Conservation (phyloP, 345 rosid species). For the Brassica nigra region DNA sequence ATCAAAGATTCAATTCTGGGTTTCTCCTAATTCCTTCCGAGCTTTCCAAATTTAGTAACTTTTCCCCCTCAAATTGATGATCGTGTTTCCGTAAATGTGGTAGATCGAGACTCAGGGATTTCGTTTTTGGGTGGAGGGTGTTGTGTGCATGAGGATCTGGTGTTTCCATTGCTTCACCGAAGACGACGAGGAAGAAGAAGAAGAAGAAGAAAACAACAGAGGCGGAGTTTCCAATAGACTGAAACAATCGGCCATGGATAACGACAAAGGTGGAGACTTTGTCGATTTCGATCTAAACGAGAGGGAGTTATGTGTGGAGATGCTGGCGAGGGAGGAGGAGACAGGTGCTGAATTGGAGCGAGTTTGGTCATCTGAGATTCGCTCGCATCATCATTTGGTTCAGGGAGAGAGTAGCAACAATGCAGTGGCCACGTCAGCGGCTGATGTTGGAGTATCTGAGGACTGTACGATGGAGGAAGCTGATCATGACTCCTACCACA, state of each 20-base stretch:
- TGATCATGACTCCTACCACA: conserved; percentile 60
- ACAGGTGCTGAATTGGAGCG: conserved; percentile 34
- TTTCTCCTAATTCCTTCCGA: not conserved
- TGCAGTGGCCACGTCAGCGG: conserved; percentile 16
- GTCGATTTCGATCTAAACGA: conserved; percentile 42
- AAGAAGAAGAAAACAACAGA: conserved; percentile 43
- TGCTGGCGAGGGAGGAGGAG: conserved; percentile 36
- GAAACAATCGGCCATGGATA: conserved; percentile 43
- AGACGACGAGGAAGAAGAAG: conserved; percentile 24
- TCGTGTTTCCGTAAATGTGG: conserved; percentile 36
- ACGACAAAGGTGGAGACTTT: conserved; percentile 22
- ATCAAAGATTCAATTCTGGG: not conserved
- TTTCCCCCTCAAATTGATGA: conserved; percentile 15
- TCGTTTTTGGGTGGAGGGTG: conserved; percentile 17
- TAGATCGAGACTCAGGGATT: conserved; percentile 63
- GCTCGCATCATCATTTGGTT: conserved; percentile 16
- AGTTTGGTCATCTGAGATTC: conserved; percentile 31
- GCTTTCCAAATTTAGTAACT: conserved; percentile 21
- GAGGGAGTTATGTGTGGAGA: conserved; percentile 30
- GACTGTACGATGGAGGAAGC: conserved; percentile 39
- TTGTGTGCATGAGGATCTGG: conserved; percentile 88
- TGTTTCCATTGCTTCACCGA: conserved; percentile 68
- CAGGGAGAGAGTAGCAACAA: conserved; percentile 62
- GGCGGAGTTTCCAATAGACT: conserved; percentile 18
- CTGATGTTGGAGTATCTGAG: conserved; percentile 17